phyloP scores from a whole-genome alignment of 2,329 filamentous ascomycete species.

The Alternaria infectoria region DNA sequence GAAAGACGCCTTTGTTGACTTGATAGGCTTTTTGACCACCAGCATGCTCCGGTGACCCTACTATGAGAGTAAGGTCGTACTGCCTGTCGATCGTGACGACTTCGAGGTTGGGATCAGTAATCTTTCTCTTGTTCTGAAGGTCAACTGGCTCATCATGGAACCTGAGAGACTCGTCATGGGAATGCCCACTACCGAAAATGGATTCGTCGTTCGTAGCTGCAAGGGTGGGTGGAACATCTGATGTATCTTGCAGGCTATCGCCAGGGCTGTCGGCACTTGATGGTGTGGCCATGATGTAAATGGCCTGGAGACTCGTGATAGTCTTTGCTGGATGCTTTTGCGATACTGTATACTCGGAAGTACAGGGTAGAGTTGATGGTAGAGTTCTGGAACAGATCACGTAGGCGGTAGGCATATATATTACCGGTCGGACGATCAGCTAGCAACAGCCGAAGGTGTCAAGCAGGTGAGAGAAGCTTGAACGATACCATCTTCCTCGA shows the following conservation, averaged over 20 bases:
- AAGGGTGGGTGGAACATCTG: not conserved
- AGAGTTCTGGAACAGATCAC: not conserved
- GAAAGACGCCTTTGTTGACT: not conserved
- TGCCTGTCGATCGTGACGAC: not conserved
- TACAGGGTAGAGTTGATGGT: not conserved
- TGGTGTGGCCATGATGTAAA: not conserved
- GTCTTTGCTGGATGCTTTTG: not conserved
- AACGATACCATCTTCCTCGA: not conserved
- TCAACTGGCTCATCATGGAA: not conserved
- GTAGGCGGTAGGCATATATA: not conserved
- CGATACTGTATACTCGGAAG: not conserved
- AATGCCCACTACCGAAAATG: not conserved
- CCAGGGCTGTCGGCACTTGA: not conserved
- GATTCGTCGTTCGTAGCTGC: not conserved
- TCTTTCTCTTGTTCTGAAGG: not conserved
- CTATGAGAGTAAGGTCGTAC: not conserved
- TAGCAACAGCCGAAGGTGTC: not conserved
- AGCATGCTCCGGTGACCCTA: not conserved
- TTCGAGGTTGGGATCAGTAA: not conserved
- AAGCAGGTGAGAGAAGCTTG: not conserved
- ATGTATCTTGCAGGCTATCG: not conserved
- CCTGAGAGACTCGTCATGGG: not conserved
- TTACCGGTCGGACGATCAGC: not conserved
- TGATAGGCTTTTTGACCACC: not conserved
- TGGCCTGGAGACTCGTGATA: not conserved